Evolutionary conservation across 345 rosid genomes (phyloP).

Genomic region (Hibiscus trionum): DNA sequence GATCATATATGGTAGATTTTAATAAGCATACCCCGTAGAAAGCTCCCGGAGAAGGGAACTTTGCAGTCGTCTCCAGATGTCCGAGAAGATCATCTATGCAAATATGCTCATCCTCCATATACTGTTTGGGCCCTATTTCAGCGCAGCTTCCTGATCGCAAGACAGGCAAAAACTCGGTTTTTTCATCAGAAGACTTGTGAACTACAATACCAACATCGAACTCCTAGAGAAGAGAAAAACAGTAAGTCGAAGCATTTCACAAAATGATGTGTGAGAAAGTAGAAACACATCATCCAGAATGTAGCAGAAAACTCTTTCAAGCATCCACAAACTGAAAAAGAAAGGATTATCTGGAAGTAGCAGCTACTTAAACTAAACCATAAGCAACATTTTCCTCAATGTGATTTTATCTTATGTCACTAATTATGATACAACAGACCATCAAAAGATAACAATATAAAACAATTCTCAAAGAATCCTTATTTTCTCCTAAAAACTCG

Average conservation of each 20-base stretch:
- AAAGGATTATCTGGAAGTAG: too few species aligned
- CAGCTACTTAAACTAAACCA: too few species aligned
- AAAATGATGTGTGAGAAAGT: background rate
- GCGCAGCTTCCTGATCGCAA: constrained; percentile 92
- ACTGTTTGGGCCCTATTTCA: constrained; percentile 79
- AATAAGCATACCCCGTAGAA: constrained; percentile 77
- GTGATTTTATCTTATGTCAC: too few species aligned
- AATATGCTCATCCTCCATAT: constrained; percentile 91
- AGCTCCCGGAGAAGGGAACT: constrained; percentile 67
- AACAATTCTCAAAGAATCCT: background rate
- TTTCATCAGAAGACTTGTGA: constrained; percentile 45
- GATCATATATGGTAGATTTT: background rate
- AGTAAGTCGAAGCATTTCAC: constrained; percentile 1
- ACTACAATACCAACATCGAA: constrained; percentile 46
- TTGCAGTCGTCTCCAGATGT: constrained; percentile 39
- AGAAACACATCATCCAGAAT: too few species aligned
- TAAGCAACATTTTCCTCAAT: too few species aligned
- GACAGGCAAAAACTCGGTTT: constrained; percentile 43
- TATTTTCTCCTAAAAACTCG: background rate
- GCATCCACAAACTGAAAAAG: too few species aligned
- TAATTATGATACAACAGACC: background rate
- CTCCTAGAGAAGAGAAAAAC: constrained; percentile 37
- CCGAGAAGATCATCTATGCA: constrained; percentile 77
- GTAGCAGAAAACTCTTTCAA: too few species aligned
- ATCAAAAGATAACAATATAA: background rate